Evolutionary conservation across 2,329 filamentous ascomycete species (phyloP).

Genomic region (Zymoseptoria ardabiliae): DNA sequence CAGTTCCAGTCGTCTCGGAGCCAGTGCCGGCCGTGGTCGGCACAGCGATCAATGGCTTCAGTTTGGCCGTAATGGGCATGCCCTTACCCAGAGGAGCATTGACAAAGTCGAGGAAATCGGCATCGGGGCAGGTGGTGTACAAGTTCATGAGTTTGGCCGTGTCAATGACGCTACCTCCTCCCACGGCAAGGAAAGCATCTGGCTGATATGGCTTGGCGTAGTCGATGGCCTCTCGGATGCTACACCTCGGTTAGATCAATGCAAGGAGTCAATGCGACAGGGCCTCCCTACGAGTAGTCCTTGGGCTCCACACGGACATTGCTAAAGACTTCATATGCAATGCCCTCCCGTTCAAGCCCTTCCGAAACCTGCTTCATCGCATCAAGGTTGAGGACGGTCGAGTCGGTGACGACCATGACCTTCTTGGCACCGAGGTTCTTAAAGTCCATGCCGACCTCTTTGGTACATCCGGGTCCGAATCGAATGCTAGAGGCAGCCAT

Average conservation of each 20-base stretch:
- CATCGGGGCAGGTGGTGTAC: slow-evolving; percentile 82
- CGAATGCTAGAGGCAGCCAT: slow-evolving; percentile 94
- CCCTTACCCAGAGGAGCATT: slow-evolving; percentile 90
- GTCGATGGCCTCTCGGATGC: slow-evolving; percentile 80
- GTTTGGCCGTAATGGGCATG: slow-evolving; percentile 60
- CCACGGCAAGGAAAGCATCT: slow-evolving; percentile 89
- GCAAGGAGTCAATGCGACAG: neutral
- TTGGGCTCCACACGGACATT: slow-evolving; percentile 84
- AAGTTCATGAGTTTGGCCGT: slow-evolving; percentile 99
- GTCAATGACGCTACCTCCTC: slow-evolving; percentile 89
- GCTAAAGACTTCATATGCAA: slow-evolving; percentile 75
- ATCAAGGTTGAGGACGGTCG: slow-evolving; percentile 70
- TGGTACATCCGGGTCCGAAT: slow-evolving; percentile 86
- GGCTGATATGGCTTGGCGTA: slow-evolving; percentile 73
- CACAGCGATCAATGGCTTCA: slow-evolving; percentile 72
- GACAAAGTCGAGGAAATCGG: slow-evolving; percentile 94
- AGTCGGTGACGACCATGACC: slow-evolving; percentile 88
- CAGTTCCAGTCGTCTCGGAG: slow-evolving; percentile 92
- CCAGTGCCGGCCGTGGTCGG: slow-evolving; percentile 82
- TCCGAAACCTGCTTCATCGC: slow-evolving; percentile 87
- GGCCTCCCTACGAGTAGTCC: slow-evolving; percentile 67
- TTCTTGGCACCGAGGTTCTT: slow-evolving; percentile 80
- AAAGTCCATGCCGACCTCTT: slow-evolving; percentile 97
- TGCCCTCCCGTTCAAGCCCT: slow-evolving; percentile 67
- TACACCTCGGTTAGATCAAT: slow-evolving; percentile 29